These are phyloP conservation scores for Kernera saxatilis DNA, from an alignment of 345 rosid species.

Conservation along the genomic window DNA sequence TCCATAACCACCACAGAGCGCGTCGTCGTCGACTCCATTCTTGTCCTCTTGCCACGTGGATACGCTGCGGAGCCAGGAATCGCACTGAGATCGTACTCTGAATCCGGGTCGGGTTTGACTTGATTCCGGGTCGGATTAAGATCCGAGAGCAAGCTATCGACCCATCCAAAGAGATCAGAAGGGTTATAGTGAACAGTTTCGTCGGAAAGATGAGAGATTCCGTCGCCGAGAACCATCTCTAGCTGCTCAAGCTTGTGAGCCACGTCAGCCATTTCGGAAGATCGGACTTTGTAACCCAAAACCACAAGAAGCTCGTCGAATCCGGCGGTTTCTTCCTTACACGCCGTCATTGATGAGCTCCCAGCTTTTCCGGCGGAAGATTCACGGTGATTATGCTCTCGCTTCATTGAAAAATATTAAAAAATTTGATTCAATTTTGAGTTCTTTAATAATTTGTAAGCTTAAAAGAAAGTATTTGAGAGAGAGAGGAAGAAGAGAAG, in stretches of 20 bases:
- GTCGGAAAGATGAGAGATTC: slow-evolving; percentile 51
- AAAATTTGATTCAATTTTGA: not conserved
- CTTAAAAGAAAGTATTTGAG: not conserved
- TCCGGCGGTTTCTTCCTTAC: slow-evolving; percentile 50
- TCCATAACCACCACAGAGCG: slow-evolving; percentile 71
- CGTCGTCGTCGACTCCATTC: slow-evolving; percentile 26
- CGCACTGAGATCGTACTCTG: slow-evolving; percentile 71
- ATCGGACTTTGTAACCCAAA: slow-evolving; percentile 72
- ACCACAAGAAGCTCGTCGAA: slow-evolving; percentile 82
- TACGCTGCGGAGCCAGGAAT: slow-evolving; percentile 71
- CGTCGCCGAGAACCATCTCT: slow-evolving; percentile 79
- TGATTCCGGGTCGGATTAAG: slow-evolving; percentile 21
- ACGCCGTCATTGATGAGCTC: slow-evolving; percentile 26
- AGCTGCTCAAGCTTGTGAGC: slow-evolving; percentile 86
- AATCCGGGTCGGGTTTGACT: slow-evolving; percentile 26
- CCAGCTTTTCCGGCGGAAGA: slow-evolving; percentile 20
- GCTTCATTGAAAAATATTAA: slow-evolving; percentile 34
- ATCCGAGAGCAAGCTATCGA: slow-evolving; percentile 62
- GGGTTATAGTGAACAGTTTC: slow-evolving; percentile 72
- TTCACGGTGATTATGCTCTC: slow-evolving; percentile 39
- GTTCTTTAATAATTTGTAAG: not conserved
- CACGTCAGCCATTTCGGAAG: slow-evolving; percentile 86
- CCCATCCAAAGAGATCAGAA: slow-evolving; percentile 70
- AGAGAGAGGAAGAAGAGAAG: not conserved
- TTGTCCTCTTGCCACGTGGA: slow-evolving; percentile 42